Percentiles rank a stretch among this genome's conserved stretches.
Conservation (phyloP, 2,329 filamentous ascomycete species). For the Aspergillus sp. region DNA sequence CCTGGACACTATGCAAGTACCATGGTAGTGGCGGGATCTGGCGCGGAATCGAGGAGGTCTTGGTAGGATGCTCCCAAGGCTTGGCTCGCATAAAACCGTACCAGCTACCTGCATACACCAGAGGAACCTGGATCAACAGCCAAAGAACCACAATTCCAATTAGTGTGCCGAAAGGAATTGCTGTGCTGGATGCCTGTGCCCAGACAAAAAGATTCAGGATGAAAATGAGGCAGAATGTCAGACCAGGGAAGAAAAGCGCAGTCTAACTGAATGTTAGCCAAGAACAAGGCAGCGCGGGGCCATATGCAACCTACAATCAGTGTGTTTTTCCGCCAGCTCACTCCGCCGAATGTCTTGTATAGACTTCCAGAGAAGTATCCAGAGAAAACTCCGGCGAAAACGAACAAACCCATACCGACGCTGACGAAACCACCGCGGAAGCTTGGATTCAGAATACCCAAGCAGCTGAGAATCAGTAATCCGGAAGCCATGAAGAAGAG, state of each 20-base stretch:
- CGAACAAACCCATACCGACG: slow-evolving; percentile 77
- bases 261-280: slow-evolving; percentile 48
- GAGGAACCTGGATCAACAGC: slow-evolving; percentile 81
- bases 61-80: slow-evolving; percentile 78
- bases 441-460: slow-evolving; percentile 79
- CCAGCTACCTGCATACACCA: slow-evolving; percentile 79
- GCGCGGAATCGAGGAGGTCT: slow-evolving; percentile 68
- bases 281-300: background rate
- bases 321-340: slow-evolving; percentile 73
- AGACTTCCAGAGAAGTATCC: slow-evolving; percentile 83
- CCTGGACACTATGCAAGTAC: slow-evolving; percentile 66
- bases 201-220: slow-evolving; percentile 86
- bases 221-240: slow-evolving; percentile 73
- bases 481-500: slow-evolving; percentile 78
- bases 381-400: slow-evolving; percentile 79
- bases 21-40: slow-evolving; percentile 74
- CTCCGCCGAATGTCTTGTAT: slow-evolving; percentile 79
- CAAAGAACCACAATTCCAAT: slow-evolving; percentile 72
- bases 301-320: slow-evolving; percentile 51
- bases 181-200: slow-evolving; percentile 84
- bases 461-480: slow-evolving; percentile 68
- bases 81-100: slow-evolving; percentile 68
- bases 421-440: slow-evolving; percentile 89
- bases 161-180: slow-evolving; percentile 78
- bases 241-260: slow-evolving; percentile 73